Base-by-base conservation (phyloP, 2,329 filamentous ascomycete genomes). In the Ophiostoma ips region DNA sequence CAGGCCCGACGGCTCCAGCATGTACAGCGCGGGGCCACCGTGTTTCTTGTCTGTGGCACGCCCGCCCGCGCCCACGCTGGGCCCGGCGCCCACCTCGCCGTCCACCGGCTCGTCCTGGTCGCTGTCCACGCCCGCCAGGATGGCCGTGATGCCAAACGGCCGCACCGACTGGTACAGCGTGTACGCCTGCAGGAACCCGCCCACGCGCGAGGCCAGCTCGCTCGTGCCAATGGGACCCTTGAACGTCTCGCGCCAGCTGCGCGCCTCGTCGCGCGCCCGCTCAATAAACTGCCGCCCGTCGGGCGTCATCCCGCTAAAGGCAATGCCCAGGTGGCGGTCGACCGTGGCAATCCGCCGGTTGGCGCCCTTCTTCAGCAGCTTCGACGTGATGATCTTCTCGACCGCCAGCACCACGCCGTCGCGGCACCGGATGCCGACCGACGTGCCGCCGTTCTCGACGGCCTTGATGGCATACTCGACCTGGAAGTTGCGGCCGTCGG, bases 391-490 rank as follows among this genome's bases (percentile, higher is more conserved):
- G 63, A 96, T 83, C 77, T 98, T 98, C 75, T 98, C 92, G 55
- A 95, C 83, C 38, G 92, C 92, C 58, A 98, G 77, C 56, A 98
- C 88, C 49, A 98, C 86, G 56, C 92, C 92, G 67, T 96, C 88
- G 71, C 94, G 95, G 77, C 88, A 95, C 66, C 88, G 79, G 68
- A 98, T 95, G 60, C 92, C 92, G 67, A 98, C 81, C 49, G 89
- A 88, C 50, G 92, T 98, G 63, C 92, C 90, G 58, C 90, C 92
- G 63, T 94, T 96, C 73, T 98, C 92, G 56, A 98, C 92, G 51
- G 92, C 92, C 76, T 98, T 98, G 60, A 94, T 84, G 59, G 92
- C 92, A 68, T 98, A 98, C 76, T 98, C 92, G 68, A 94, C 87
- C 71, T 98, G 92, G 70, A 98, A 98, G 70, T 98, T 98, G 61